A percentile compares a stretch with the other conserved stretches of the same genome.
phyloP scores from a whole-genome alignment of 371 early-diverging fungal genomes.

The Fennellomyces sp. region DNA sequence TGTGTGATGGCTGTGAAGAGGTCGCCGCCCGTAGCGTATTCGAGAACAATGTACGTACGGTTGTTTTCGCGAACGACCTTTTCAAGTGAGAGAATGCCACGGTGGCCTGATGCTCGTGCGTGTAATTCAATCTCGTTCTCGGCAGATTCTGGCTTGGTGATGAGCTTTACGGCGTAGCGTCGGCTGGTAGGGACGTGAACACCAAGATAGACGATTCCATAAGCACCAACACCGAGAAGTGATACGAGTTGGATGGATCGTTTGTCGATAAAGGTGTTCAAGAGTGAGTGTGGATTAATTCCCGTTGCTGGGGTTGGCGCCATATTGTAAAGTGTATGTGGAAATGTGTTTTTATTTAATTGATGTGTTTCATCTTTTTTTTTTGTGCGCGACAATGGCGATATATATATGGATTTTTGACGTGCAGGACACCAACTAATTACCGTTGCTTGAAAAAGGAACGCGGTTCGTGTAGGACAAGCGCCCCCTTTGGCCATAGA shows the following conservation, averaged over 20 bases:
- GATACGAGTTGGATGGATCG: conserved; percentile 38
- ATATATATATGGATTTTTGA: conserved; percentile 1
- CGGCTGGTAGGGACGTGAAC: conserved; percentile 38
- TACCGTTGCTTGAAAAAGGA: neutral
- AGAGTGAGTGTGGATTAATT: conserved; percentile 18
- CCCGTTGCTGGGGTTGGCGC: neutral
- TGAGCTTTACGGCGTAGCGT: conserved; percentile 67
- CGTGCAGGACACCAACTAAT: neutral
- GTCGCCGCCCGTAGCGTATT: conserved; percentile 69
- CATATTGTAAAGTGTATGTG: neutral
- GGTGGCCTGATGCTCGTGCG: conserved; percentile 57
- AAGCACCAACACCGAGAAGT: conserved; percentile 73
- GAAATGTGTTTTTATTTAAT: neutral
- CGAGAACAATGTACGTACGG: conserved; percentile 69
- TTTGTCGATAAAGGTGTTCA: conserved; percentile 36
- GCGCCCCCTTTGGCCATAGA: neutral
- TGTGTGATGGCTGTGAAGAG: conserved; percentile 65
- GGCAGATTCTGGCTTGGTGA: conserved; percentile 50
- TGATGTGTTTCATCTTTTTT: neutral
- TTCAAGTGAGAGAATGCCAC: conserved; percentile 69
- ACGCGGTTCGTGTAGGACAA: neutral
- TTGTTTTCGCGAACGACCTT: conserved; percentile 60
- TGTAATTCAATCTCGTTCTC: conserved; percentile 72
- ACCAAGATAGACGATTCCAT: conserved; percentile 70
- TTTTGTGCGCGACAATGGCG: neutral